A percentile compares a stretch with the other conserved stretches of the same genome.
Evolutionary conservation across 2,329 filamentous ascomycete species (phyloP).

Genomic region (Claviceps digitariae): DNA sequence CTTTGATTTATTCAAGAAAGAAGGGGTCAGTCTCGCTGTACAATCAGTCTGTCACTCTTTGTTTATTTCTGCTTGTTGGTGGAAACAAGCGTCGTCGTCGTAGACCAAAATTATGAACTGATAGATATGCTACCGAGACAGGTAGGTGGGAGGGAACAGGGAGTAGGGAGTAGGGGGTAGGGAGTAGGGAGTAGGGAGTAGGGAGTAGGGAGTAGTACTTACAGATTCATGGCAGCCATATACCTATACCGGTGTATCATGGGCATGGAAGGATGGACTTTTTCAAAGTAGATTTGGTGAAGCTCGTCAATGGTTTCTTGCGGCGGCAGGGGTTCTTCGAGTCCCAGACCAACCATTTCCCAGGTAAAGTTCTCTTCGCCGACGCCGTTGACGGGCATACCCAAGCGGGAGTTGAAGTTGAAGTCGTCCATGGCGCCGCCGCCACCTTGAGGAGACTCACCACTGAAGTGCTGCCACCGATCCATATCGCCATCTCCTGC

Average conservation of each 20-base stretch:
- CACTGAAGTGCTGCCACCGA: conserved; percentile 42
- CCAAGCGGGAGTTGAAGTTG: conserved; percentile 37
- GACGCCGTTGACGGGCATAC: conserved; percentile 35
- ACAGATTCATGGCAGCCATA: conserved; percentile 75
- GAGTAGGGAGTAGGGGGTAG: too few species aligned
- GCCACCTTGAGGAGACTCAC: conserved; percentile 38
- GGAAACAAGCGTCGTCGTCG: too few species aligned
- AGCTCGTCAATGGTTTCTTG: conserved; percentile 66
- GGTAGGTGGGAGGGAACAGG: too few species aligned
- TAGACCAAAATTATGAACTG: too few species aligned
- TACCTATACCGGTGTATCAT: conserved; percentile 87
- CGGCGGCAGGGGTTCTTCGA: conserved; percentile 45
- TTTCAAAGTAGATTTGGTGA: conserved; percentile 82
- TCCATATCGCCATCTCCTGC: conserved; percentile 37
- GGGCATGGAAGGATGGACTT: conserved; percentile 71
- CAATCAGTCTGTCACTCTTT: too few species aligned
- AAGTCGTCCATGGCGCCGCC: conserved; percentile 38
- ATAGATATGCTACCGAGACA: background rate
- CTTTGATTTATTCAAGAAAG: conserved; percentile 24
- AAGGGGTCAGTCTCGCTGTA: background rate
- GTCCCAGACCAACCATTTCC: conserved; percentile 55
- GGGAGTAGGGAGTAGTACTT: conserved; percentile 21
- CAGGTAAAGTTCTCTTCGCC: conserved; percentile 53
- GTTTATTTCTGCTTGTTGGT: too few species aligned
- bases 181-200: too few species aligned